Evolutionary conservation across 1,139 yeast genomes (phyloP), one percentile per base, ranked within the genome.

Genomic region (Suhomyces yuchorum): DNA sequence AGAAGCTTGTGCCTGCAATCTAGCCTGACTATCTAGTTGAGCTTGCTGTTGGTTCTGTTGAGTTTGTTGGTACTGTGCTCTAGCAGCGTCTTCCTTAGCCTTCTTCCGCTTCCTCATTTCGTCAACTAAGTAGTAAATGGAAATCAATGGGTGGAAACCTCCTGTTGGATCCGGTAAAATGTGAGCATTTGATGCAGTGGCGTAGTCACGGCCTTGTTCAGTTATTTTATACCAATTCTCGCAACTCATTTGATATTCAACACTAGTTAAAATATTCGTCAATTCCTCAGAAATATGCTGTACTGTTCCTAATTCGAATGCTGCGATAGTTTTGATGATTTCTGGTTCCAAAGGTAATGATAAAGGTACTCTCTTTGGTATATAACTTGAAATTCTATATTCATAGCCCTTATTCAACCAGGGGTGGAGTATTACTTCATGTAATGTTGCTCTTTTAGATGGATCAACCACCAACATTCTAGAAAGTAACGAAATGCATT

Each of bases 331-430:
- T 50, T 78, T 77, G 23, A 93, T 72, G 19, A 92, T 87, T 1
- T 74, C 78, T 0, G 78, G 77, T 62, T 91, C 91, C 44, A 95
- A 72, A 0, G 97, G 96, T 23, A 85, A 66, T 1, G 80, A 70
- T 47, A 95, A 69, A 3, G 99, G 99, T 4, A 72, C 67, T 58
- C 99, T 76, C 46, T 76, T 78, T 0, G 98, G 97, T 35, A 93
- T 68, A 62, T 84, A 86, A 42, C 84, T 83, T 6, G 84, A 79
- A 2, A 89, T 85, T 0, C 85, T 80, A 40, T 79, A 80, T 51
- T 91, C 97, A 62, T 82, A 91, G 15, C 97, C 97, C 63, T 85
- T 85, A 51, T 78, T 79, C 90, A 95, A 87, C 99, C 99, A 93
- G 2, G 97, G 97, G 59, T 93, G 99, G 51, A 80, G 77, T 56